Evolutionary conservation across 495 filamentous ascomycete genomes (phyloP).

Genomic region (Penicillium flavigenum): DNA sequence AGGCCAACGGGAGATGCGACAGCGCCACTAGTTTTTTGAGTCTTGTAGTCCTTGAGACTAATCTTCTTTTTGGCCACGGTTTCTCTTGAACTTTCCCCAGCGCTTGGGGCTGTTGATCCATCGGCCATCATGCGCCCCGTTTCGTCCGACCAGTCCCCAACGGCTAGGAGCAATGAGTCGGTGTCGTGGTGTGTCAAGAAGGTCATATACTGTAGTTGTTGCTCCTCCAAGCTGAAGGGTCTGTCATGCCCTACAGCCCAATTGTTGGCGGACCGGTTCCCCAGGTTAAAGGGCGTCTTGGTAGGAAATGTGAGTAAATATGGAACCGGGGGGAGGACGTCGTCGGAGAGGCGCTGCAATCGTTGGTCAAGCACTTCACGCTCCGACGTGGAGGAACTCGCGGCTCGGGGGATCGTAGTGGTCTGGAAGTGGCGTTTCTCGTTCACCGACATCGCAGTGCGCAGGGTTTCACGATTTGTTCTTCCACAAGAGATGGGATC

Average conservation of each 20-base stretch:
- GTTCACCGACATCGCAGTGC: constrained; percentile 51
- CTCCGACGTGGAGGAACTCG: constrained; percentile 26
- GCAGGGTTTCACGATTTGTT: constrained; percentile 23
- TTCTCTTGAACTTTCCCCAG: constrained; percentile 28
- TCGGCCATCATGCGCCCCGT: constrained; percentile 49
- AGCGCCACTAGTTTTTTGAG: constrained; percentile 38
- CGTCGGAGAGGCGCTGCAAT: constrained; percentile 45
- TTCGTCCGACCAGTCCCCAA: constrained; percentile 55
- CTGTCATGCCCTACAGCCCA: constrained; percentile 52
- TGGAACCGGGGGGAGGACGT: constrained; percentile 48
- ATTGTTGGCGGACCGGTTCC: constrained; percentile 41
- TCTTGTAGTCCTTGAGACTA: constrained; percentile 51
- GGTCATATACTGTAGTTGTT: constrained; percentile 56
- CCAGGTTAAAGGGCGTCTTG: constrained; percentile 44
- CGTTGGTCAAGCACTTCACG: constrained; percentile 40
- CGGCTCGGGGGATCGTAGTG: constrained; percentile 25
- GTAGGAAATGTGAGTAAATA: constrained; percentile 50
- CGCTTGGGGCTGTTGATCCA: constrained; percentile 36
- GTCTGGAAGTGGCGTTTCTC: constrained; percentile 35
- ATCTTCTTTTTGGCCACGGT: constrained; percentile 48
- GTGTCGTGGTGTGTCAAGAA: constrained; percentile 50
- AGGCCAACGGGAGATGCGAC: constrained; percentile 24
- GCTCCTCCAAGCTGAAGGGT: constrained; percentile 48
- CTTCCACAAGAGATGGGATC: constrained; percentile 23
- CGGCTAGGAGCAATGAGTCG: constrained; percentile 47